Base-by-base conservation (phyloP, 2,329 filamentous ascomycete genomes). In the Dendrostoma leiphaemia region DNA sequence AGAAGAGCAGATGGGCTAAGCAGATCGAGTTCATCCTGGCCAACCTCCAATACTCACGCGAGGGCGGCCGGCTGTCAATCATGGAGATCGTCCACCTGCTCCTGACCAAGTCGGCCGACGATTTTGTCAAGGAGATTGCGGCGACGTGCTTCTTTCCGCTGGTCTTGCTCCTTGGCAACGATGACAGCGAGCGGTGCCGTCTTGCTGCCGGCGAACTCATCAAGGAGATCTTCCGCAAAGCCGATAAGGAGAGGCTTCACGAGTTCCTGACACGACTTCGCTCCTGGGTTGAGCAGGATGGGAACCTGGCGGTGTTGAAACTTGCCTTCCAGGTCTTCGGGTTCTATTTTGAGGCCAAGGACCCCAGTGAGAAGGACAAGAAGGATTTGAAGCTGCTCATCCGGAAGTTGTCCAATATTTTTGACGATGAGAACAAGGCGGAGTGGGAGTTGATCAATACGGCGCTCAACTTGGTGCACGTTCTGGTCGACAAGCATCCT, bases 51-150 rank as follows among this genome's bases (percentile, higher is more conserved):
- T 99, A 97, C 68, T 85, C 93, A 40, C 85, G 95, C 63, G 86
- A 91, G 62, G 89, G 94, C 57, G 94, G 94, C 26, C 83, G 95
- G 34, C 79, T 96, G 57, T 97, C 92, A 1, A 90, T 97, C 26
- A 90, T 99, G 83, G 94, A 99, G 71, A 85, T 93, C 3, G 79
- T 97, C 43, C 88, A 96, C 65, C 78, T 92, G 40, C 77, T 99
- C n/a, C 77, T 97, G 21, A 85, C 83, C 59, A 97, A 97, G 71
- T 86, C 92, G 4, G 87, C 88, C 0, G 83, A 91, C 35, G 88
- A 91, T 24, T 84, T 92, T 43, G 83, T 92, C 7, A 90, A 95
- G 67, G 89, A 96, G 61, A 82, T 96, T 31, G 80, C 90, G 0
- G 83, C 84, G 1, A 88, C 85, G 19, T 90, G 91, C 66, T 99